Evolutionary conservation across 768 basidiomycete genomes (phyloP).

Genomic region (Leccinum variicolor): DNA sequence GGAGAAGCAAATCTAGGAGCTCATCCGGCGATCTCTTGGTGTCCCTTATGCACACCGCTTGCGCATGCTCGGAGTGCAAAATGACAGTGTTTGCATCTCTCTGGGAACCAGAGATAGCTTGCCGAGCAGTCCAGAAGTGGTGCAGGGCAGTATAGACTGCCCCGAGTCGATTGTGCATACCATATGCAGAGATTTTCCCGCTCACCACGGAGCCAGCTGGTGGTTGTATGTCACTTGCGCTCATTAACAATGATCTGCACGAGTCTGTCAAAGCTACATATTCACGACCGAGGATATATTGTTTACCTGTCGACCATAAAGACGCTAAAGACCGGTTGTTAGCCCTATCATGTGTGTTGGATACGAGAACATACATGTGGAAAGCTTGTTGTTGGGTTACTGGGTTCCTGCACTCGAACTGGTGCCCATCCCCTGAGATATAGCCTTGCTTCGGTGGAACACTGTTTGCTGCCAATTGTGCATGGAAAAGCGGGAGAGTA

Average conservation of each 20-base stretch:
- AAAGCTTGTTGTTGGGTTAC: constrained; percentile 45
- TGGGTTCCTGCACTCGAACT: constrained; percentile 53
- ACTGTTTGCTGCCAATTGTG: constrained; percentile 22
- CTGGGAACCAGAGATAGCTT: constrained; percentile 29
- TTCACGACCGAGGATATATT: not conserved
- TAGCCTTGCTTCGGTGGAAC: constrained; percentile 36
- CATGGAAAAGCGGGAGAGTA: constrained; percentile 52
- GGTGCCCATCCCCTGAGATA: constrained; percentile 54
- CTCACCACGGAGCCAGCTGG: constrained; percentile 35
- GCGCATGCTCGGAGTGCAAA: constrained; percentile 34
- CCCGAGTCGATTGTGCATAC: constrained; percentile 48
- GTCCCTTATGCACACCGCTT: constrained; percentile 39
- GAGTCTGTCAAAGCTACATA: not conserved
- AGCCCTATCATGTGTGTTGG: not conserved
- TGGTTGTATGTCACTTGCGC: constrained; percentile 36
- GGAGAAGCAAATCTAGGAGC: constrained; percentile 40
- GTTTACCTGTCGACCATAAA: constrained; percentile 22
- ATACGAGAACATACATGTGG: constrained; percentile 48
- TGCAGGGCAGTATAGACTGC: constrained; percentile 53
- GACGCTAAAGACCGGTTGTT: not conserved
- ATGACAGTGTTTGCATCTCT: constrained; percentile 56
- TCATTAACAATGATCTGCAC: constrained; percentile 52
- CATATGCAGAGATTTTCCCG: not conserved
- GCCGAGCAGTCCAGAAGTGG: constrained; percentile 52
- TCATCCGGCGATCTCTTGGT: constrained; percentile 40